Percentiles rank a stretch among this genome's conserved stretches.
Evolutionary conservation across 805 yeast species (phyloP).

Genomic region (Yarrowia divulgata): DNA sequence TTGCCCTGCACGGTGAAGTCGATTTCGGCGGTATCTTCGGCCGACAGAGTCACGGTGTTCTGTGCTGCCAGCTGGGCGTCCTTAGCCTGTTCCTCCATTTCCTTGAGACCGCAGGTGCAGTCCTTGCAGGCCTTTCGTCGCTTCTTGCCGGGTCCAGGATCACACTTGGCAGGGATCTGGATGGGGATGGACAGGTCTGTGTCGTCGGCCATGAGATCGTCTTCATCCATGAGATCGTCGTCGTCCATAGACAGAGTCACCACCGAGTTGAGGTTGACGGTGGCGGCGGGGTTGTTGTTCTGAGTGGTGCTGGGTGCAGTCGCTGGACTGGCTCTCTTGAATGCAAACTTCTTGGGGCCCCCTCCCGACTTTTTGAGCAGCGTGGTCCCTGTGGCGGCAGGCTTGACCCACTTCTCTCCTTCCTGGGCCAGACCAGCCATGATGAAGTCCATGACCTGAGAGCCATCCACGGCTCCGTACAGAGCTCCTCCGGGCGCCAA

Average conservation of each 20-base stretch:
- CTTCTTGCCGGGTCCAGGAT: slow-evolving; percentile 56
- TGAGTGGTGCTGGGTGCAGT: slow-evolving; percentile 41
- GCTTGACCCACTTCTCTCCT: slow-evolving; percentile 63
- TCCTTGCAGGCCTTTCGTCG: slow-evolving; percentile 96
- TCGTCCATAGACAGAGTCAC: slow-evolving; percentile 55
- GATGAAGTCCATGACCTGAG: slow-evolving; percentile 60
- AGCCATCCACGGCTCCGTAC: slow-evolving; percentile 46
- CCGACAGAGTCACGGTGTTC: slow-evolving; percentile 60
- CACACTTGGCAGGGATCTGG: slow-evolving; percentile 67
- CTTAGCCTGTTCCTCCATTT: slow-evolving; percentile 65
- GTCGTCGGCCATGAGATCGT: slow-evolving; percentile 58
- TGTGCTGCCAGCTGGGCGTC: slow-evolving; percentile 58
- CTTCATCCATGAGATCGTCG: slow-evolving; percentile 64
- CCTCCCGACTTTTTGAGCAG: slow-evolving; percentile 45
- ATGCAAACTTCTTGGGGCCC: slow-evolving; percentile 41
- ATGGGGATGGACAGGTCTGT: slow-evolving; percentile 51
- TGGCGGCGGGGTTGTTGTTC: slow-evolving; percentile 39
- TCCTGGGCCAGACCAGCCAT: slow-evolving; percentile 64
- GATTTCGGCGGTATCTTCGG: slow-evolving; percentile 82
- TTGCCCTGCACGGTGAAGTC: slow-evolving; percentile 97
- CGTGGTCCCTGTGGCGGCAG: slow-evolving; percentile 51
- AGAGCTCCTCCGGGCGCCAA: slow-evolving; percentile 49
- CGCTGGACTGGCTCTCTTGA: slow-evolving; percentile 48
- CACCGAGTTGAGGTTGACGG: slow-evolving; percentile 50
- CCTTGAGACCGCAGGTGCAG: slow-evolving; percentile 96